phyloP scores from a whole-genome alignment of 2,329 filamentous ascomycete species.

The Amphichorda felina region DNA sequence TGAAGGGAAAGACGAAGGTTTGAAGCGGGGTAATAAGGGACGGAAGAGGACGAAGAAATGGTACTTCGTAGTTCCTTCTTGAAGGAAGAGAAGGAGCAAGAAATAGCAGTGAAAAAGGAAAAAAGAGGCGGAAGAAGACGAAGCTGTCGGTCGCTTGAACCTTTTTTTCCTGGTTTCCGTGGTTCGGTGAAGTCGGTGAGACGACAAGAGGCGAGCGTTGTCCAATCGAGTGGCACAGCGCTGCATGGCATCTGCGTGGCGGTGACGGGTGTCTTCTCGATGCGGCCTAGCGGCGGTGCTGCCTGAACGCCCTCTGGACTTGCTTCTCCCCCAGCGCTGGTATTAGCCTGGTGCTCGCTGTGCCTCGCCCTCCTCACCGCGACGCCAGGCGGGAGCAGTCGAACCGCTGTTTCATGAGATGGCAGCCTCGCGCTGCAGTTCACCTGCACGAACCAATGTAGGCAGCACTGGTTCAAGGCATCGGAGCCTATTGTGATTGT shows the following conservation, averaged over 20 bases:
- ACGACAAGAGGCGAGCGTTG: neutral
- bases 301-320: too few relatives aligned
- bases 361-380: too few relatives aligned
- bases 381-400: too few relatives aligned
- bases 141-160: neutral
- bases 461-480: too few relatives aligned
- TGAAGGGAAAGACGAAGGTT: too few relatives aligned
- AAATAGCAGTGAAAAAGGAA: conserved; percentile 5
- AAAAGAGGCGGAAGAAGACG: neutral
- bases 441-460: too few relatives aligned
- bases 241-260: neutral
- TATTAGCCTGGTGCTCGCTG: too few relatives aligned
- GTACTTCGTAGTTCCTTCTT: neutral
- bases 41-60: conserved; percentile 3
- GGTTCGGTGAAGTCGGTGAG: conserved; percentile 11
- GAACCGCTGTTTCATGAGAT: too few relatives aligned
- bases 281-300: neutral
- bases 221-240: conserved; percentile 3
- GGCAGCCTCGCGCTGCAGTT: too few relatives aligned
- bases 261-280: neutral
- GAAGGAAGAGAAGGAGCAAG: conserved; percentile 6
- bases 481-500: too few relatives aligned
- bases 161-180: neutral
- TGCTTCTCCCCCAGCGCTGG: too few relatives aligned
- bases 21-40: conserved; percentile 4